Evolutionary conservation across 2,329 filamentous ascomycete species (phyloP), one percentile per base, ranked within the genome.

Genomic region (Cercospora zeina): DNA sequence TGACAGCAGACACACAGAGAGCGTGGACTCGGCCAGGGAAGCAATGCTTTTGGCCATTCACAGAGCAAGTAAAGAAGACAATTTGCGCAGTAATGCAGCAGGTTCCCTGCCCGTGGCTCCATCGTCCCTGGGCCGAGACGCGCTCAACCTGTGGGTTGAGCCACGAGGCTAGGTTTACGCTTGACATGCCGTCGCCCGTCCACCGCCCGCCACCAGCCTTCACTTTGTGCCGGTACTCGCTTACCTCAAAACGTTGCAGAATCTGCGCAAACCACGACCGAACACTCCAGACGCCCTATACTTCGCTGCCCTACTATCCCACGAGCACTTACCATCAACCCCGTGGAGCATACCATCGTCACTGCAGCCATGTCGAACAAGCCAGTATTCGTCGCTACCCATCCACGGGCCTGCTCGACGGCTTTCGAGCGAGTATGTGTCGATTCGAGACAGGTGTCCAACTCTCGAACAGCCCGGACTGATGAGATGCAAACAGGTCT

Each of bases 361-460:
- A 34, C 49, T 33, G 16, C 64, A 55, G 65, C 42, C 57, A 93
- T 92, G 89, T 87, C 88, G 69, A 83, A 80, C 76, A 95, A 87
- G 74, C 89, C 90, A 39, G 90, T 97, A 76, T 97, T 97, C 76
- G 87, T 95, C 72, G 91, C 89, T 62, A 97, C 95, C 71, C 93
- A 97, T 78, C 95, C 95, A 36, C 85, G 95, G 77, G 91, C 93
- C 67, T 97, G 93, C 81, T 97, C 93, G 61, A 97, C 95, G 54
- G 95, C 95, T 31, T 99, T 97, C 80, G 95, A 99, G 82, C 84
- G 93, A 77, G 93, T 96, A 82, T 73, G 83, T 79, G 83, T 79
- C 50, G 36, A 37, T 24, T 16, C 1, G 49, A 34, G 14, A 39
- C 21, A 4, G n/a, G 4, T 27, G 34, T 33, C 58, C 36, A 56